phyloP scores from a whole-genome alignment of 352 stramenopile genomes.

The Pythium coloratum region DNA sequence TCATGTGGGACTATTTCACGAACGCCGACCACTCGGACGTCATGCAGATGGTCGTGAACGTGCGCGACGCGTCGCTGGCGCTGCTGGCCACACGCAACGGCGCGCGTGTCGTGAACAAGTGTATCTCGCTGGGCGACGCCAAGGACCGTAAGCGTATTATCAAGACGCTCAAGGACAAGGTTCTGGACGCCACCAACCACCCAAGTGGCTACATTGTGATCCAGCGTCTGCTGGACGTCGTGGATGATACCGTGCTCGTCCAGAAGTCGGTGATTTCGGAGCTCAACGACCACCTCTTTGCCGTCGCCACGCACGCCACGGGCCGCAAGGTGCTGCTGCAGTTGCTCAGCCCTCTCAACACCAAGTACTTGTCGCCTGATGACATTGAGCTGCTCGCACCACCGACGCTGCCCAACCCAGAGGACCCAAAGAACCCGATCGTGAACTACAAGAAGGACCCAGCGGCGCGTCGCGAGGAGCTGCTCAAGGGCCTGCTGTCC shows the following conservation, averaged over 20 bases:
- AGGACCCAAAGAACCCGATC: conserved; percentile 55
- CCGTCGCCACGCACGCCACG: conserved; percentile 68
- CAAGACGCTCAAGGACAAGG: conserved; percentile 90
- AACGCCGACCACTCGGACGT: conserved; percentile 79
- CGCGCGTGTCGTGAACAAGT: conserved; percentile 85
- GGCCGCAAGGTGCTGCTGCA: conserved; percentile 83
- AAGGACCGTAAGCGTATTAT: conserved; percentile 93
- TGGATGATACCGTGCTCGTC: conserved; percentile 90
- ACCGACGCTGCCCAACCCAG: conserved; percentile 67
- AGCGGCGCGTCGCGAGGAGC: conserved; percentile 65
- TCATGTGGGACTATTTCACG: conserved; percentile 90
- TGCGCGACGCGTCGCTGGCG: conserved; percentile 82
- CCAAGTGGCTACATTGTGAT: conserved; percentile 90
- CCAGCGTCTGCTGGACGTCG: conserved; percentile 86
- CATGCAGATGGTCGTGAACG: conserved; percentile 83
- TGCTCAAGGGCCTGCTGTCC: conserved; percentile 73
- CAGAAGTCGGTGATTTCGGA: conserved; percentile 88
- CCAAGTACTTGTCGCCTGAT: conserved; percentile 81
- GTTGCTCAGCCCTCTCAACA: conserved; percentile 76
- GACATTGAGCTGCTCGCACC: conserved; percentile 72
- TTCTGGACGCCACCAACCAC: conserved; percentile 87
- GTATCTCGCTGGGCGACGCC: conserved; percentile 72
- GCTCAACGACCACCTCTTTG: conserved; percentile 73
- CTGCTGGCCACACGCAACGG: conserved; percentile 88
- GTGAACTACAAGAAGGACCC: conserved; percentile 91